Evolutionary conservation across 257 asterid species (phyloP).

Genomic region (Solanum sitiens): DNA sequence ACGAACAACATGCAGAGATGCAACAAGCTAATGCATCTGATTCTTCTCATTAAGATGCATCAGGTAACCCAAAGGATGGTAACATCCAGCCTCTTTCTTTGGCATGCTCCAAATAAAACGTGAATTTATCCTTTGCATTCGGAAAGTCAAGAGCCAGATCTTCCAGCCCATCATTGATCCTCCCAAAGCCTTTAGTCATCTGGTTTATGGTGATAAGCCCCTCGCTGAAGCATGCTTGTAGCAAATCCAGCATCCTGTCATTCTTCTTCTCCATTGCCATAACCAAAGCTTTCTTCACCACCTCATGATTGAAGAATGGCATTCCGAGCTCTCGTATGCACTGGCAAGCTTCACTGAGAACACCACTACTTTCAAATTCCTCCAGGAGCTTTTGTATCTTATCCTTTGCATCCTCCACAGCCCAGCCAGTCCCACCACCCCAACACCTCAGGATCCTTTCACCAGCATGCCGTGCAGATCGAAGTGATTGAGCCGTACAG

Average conservation of each 20-base stretch:
- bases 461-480: conserved; percentile 94
- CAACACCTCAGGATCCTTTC: conserved; percentile 98
- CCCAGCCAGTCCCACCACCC: conserved; percentile 99
- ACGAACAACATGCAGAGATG: conserved; percentile 12
- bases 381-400: conserved; percentile 90
- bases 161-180: conserved; percentile 85
- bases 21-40: neutral
- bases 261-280: conserved; percentile 99
- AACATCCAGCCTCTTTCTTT: conserved; percentile 55
- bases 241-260: conserved; percentile 70
- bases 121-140: conserved; percentile 71
- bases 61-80: conserved; percentile 11
- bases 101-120: conserved; percentile 48
- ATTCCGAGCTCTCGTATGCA: conserved; percentile 85
- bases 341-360: conserved; percentile 75
- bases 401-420: conserved; percentile 98
- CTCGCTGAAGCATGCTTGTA: conserved; percentile 67
- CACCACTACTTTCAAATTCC: conserved; percentile 93
- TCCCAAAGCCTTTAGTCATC: conserved; percentile 83
- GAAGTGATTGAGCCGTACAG: conserved; percentile 58
- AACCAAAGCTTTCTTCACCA: conserved; percentile 89
- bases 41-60: conserved; percentile 18
- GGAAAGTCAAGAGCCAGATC: conserved; percentile 96
- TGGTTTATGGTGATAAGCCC: conserved; percentile 88
- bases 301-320: conserved; percentile 96